Percentiles rank a stretch among this genome's conserved stretches.
Evolutionary conservation across 1,139 yeast species (phyloP).

Genomic region (Geotrichum bryndzae): DNA sequence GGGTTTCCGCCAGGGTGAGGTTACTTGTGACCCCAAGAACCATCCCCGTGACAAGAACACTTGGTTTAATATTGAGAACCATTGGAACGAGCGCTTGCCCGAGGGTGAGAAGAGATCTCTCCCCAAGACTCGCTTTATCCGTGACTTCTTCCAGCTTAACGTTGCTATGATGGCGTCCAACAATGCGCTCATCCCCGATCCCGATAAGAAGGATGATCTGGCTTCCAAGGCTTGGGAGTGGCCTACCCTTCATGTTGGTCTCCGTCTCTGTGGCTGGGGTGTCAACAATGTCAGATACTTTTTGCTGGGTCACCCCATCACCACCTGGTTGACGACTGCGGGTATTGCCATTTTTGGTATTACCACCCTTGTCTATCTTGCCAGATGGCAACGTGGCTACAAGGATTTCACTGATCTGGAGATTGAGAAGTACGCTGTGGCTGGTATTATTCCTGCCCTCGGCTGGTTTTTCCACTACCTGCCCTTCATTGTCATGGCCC

Average conservation of each 20-base stretch:
- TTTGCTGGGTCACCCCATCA: slow-evolving; percentile 87
- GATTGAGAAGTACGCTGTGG: slow-evolving; percentile 51
- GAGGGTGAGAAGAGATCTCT: slow-evolving; percentile 61
- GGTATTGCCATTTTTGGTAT: slow-evolving; percentile 60
- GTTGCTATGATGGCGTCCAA: slow-evolving; percentile 99
- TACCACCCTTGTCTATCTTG: slow-evolving; percentile 50
- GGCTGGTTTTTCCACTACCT: slow-evolving; percentile 93
- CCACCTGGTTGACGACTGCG: slow-evolving; percentile 85
- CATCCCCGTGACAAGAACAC: slow-evolving; percentile 84
- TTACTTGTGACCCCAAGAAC: slow-evolving; percentile 72
- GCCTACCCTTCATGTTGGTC: slow-evolving; percentile 90
- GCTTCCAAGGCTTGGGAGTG: slow-evolving; percentile 97
- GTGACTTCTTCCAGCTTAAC: slow-evolving; percentile 87
- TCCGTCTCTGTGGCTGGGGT: slow-evolving; percentile 95
- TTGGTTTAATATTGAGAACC: slow-evolving; percentile 97
- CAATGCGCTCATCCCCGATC: slow-evolving; percentile 90
- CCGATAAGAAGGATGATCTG: slow-evolving; percentile 83
- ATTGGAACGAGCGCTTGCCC: slow-evolving; percentile 69
- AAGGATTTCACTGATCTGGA: slow-evolving; percentile 52
- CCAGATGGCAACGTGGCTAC: slow-evolving; percentile 93
- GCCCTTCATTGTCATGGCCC: slow-evolving; percentile 91
- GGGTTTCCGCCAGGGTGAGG: slow-evolving; percentile 99
- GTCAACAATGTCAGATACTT: slow-evolving; percentile 74
- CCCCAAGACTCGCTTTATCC: slow-evolving; percentile 77
- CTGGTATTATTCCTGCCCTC: slow-evolving; percentile 82